A percentile compares a stretch with the other conserved stretches of the same genome.
Evolutionary conservation across 495 filamentous ascomycete genomes (phyloP).

Genomic region (Pseudomonodictys pantanalensis): DNA sequence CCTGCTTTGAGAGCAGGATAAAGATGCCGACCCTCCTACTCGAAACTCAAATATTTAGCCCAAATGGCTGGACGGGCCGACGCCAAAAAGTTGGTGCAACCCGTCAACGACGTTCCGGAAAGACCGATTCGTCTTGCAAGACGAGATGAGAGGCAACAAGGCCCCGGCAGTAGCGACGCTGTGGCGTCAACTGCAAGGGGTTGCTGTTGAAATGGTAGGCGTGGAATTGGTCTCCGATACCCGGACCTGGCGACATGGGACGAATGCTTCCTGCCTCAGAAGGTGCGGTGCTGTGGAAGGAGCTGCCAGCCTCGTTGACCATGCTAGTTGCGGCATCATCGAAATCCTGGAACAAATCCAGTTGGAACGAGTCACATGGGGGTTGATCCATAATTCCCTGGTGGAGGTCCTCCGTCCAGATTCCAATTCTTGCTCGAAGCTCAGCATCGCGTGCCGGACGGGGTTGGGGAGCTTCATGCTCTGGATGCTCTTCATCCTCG

Average conservation of each 20-base stretch:
- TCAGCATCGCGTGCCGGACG: too few relatives aligned
- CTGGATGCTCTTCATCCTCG: not conserved
- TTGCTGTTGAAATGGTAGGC: constrained; percentile 20
- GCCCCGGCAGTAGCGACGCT: constrained; percentile 25
- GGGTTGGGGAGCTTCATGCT: too few relatives aligned
- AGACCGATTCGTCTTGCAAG: constrained; percentile 14
- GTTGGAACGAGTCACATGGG: too few relatives aligned
- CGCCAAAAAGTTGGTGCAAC: too few relatives aligned
- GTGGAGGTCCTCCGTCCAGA: too few relatives aligned
- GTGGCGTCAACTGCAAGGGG: constrained; percentile 24
- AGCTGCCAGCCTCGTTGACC: constrained; percentile 13
- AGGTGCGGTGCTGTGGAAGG: constrained; percentile 10
- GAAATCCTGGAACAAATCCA: too few relatives aligned
- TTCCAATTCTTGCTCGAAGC: too few relatives aligned
- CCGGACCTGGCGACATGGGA: constrained; percentile 23
- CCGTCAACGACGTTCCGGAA: not conserved
- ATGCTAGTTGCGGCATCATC: constrained; percentile 5
- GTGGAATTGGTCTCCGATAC: constrained; percentile 16
- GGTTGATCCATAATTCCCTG: too few relatives aligned
- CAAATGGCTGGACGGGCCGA: too few relatives aligned
- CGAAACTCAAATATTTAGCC: too few relatives aligned
- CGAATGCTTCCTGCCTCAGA: constrained; percentile 6
- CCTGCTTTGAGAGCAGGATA: too few relatives aligned
- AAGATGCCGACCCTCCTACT: too few relatives aligned
- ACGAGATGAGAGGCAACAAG: constrained; percentile 26